phyloP scores from a whole-genome alignment of 2,329 filamentous ascomycete species.

The Dactylella cylindrospora region DNA sequence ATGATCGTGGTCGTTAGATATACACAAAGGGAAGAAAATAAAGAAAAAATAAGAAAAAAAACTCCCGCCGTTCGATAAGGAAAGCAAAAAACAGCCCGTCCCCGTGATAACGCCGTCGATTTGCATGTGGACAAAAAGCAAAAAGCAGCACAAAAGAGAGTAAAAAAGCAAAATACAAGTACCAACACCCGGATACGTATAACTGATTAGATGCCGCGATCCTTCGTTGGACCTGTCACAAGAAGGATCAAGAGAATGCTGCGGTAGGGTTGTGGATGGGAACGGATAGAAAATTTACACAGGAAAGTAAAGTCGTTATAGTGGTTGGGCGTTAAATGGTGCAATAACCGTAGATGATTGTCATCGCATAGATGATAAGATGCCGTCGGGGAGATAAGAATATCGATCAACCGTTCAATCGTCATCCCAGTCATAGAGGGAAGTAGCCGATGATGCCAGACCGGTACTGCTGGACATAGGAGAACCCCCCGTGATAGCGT shows the following conservation, averaged over 20 bases:
- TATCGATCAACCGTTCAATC: conserved; percentile 15
- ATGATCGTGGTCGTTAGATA: too few relatives aligned
- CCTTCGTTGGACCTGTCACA: conserved; percentile 11
- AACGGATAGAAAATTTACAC: conserved; percentile 34
- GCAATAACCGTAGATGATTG: not conserved
- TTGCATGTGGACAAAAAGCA: conserved; percentile 11
- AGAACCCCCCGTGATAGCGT: conserved; percentile 22
- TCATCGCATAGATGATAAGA: too few relatives aligned
- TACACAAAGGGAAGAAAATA: not conserved
- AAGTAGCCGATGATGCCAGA: conserved; percentile 30
- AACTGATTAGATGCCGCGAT: conserved; percentile 16
- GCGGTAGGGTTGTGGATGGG: conserved; percentile 4
- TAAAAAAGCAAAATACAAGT: conserved; percentile 2
- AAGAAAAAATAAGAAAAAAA: conserved; percentile 16
- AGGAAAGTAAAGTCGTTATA: conserved; percentile 25
- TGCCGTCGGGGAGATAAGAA: not conserved
- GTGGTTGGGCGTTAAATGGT: not conserved
- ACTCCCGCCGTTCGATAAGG: conserved; percentile 30
- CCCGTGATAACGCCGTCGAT: too few relatives aligned
- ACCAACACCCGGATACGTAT: too few relatives aligned
- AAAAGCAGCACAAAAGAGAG: conserved; percentile 4
- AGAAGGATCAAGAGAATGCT: not conserved
- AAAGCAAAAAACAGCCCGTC: too few relatives aligned
- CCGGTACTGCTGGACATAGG: conserved; percentile 14
- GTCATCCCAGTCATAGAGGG: conserved; percentile 44